A percentile compares a stretch with the other conserved stretches of the same genome.
Conservation (phyloP, 306 rosid species). For the Quercus parvula region DNA sequence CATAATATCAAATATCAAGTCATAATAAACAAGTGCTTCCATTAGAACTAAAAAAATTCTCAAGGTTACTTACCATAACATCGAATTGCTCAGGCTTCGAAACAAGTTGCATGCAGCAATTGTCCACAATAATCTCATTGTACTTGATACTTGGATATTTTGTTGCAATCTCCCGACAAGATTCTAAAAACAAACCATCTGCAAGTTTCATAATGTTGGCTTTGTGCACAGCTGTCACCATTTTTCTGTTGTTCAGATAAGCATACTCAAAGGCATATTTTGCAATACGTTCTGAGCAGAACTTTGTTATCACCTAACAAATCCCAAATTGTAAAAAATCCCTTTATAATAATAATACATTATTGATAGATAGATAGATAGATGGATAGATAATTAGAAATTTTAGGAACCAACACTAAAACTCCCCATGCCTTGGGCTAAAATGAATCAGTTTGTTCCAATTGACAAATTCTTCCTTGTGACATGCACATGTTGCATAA, state of each 20-base stretch:
- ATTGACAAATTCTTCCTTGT: too few relatives aligned
- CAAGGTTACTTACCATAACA: slow-evolving; percentile 66
- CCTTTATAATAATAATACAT: not conserved
- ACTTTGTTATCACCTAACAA: slow-evolving; percentile 84
- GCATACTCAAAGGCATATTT: slow-evolving; percentile 90
- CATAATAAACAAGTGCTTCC: not conserved
- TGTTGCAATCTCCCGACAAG: slow-evolving; percentile 80
- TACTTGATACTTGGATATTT: slow-evolving; percentile 62
- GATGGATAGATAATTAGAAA: too few relatives aligned
- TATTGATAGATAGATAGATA: too few relatives aligned
- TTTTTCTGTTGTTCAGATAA: slow-evolving; percentile 85
- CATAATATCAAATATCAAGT: not conserved
- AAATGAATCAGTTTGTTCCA: too few relatives aligned
- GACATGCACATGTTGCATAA: too few relatives aligned
- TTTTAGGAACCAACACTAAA: too few relatives aligned
- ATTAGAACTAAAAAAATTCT: not conserved
- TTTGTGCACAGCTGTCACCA: slow-evolving; percentile 95
- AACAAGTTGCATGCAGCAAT: slow-evolving; percentile 95
- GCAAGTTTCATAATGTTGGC: slow-evolving; percentile 95
- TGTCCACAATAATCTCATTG: slow-evolving; percentile 82
- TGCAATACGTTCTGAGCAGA: slow-evolving; percentile 88
- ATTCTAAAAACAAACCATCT: slow-evolving; percentile 81
- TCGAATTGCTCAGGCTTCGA: slow-evolving; percentile 94
- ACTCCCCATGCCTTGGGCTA: too few relatives aligned
- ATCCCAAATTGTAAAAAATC: not conserved